Base-by-base conservation (phyloP, 352 stramenopile genomes). In the Globisporangium yorkense region DNA sequence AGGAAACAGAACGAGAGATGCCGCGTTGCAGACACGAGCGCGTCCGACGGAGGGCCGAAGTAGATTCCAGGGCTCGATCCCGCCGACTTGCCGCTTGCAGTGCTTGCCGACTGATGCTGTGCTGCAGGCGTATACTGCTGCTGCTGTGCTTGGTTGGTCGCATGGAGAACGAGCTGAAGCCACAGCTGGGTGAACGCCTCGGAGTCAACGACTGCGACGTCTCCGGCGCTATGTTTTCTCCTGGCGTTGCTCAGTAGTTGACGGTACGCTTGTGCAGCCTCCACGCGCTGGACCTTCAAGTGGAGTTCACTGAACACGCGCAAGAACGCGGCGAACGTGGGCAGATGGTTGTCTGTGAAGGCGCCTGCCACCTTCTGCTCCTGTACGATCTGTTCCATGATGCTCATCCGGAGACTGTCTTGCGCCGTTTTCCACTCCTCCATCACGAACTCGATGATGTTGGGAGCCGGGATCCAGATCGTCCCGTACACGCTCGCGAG, bases 381-480 rank as follows among this genome's bases (percentile, higher is more conserved):
- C 9, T 58, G 58, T 2, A 39, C 48, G 54, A 75, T 72, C n/a
- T 60, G 57, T 39, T 75, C 63, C 21, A 68, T 62, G 29, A 81
- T 47, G 0, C 33, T 18, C 31, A 59, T 45, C 10, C 61, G 67
- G 13, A 79, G 40, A 5, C 50, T 35, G 15, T 67, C 56, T 47
- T 80, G 73, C 10, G 40, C 59, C 0, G 54, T 43, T 31, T 66
- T 71, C 68, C 75, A 86, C 56, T 86, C 75, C 39, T 86, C 75
- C 43, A 81, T 59, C 16, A 75, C 59, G 20, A 81, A 63, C n/a
- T 66, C 67, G 10, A 86, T 58, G 21, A 86, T 52, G 44, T 59
- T 73, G 58, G 80, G 77, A 10, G 65, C 68, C 9, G 75, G 75
- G 33, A 86, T 79, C 73, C 75, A 83, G 20, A 83, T 70, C 2